phyloP scores from a whole-genome alignment of 148 eudicot species.

The Gaultheria prostrata region DNA sequence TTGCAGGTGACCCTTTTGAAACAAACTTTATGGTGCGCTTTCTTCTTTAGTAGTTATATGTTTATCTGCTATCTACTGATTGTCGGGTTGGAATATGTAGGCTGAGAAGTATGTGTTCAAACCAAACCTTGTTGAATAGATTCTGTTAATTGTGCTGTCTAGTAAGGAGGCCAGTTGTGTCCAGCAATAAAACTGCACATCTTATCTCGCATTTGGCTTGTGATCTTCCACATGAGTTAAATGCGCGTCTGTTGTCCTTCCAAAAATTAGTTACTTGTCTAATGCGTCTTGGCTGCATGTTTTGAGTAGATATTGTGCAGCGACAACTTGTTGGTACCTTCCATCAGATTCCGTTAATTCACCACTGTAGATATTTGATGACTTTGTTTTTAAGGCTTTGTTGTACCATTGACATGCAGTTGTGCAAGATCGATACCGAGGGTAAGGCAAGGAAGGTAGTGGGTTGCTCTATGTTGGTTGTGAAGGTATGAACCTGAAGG shows the following conservation, averaged over 20 bases:
- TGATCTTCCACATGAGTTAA: not conserved
- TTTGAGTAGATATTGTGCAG: not conserved
- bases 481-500: slow-evolving; percentile 31
- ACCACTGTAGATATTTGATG: not conserved
- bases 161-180: not conserved
- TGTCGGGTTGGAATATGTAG: not conserved
- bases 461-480: slow-evolving; percentile 47
- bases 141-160: not conserved
- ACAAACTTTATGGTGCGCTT: too few relatives aligned
- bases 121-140: not conserved
- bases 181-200: not conserved
- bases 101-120: not conserved
- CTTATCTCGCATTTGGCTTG: not conserved
- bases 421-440: slow-evolving; percentile 53
- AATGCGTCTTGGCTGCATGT: not conserved
- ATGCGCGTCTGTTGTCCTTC: not conserved
- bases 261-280: not conserved
- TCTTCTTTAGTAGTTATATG: not conserved
- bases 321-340: not conserved
- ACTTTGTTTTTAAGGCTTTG: slow-evolving; percentile 5
- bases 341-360: not conserved
- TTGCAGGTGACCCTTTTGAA: not conserved
- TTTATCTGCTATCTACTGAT: not conserved
- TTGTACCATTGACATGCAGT: slow-evolving; percentile 22
- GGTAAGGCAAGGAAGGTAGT: slow-evolving; percentile 54